Base-by-base conservation (phyloP, 257 asterid species). In the Linaria vulgaris region DNA sequence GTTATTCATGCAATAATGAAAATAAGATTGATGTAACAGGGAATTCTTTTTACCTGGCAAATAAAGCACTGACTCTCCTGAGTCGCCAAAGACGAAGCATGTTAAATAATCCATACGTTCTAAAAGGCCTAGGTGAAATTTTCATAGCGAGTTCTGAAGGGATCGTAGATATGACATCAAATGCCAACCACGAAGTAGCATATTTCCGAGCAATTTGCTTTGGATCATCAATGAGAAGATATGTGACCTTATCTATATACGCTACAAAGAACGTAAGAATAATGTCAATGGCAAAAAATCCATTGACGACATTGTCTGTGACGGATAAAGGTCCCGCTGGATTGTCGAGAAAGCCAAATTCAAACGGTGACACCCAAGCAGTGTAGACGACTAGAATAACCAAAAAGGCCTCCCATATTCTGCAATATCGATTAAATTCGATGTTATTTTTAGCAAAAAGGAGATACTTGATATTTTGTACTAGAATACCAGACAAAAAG, bases 61-160 rank as follows among this genome's bases (percentile, higher is more conserved):
- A 83, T 68, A 83, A 59, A 30, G 78, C 82, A 21, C 83, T 54
- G 31, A 85, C 83, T 68, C 87, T 70, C 47, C 87, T 74, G 72
- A 85, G 83, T 49, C 89, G 87, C 83, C 82, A 82, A 17, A 82
- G 82, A 38, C 87, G 88, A 60, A 80, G 83, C 85, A 85, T 72
- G 73, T 80, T 80, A 77, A 76, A 82, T 15, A 78, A 60, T 21
- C 85, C 87, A 68, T 82, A 85, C 0, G 64, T 15, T 0, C 47
- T 67, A 1, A 82, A 57, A 45, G 78, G 78, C 14, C 39, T 22
- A 1, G 85, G 82, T 5, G 81, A 68, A 37, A 85, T 65, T 34
- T 48, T 67, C 13, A 19, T 34, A 45, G 83, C 85, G 7, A 80
- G 78, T 59, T 82, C 89, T 6, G 87, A 80, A 14, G 90, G 94